Evolutionary conservation across 768 basidiomycete genomes (phyloP), one percentile per base, ranked within the genome.

Genomic region (Sarcomyxa edulis): DNA sequence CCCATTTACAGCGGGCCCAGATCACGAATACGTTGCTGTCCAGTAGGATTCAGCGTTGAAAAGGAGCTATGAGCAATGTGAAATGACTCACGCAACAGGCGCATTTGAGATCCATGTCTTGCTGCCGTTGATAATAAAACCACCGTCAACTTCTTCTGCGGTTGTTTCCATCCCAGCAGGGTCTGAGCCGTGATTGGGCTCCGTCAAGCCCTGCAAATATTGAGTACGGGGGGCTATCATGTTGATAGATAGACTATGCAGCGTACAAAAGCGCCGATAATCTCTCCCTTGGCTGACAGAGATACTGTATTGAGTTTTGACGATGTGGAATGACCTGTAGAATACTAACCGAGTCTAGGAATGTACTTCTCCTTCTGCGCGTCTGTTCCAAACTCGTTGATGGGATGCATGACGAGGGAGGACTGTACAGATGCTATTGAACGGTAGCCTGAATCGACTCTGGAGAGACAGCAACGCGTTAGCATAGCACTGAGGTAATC

Each of bases 81-180:
- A 27, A 25, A 33, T 31, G n/a, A 68, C 82, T 61, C 54, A 89
- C 81, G 93, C 91, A 38, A 88, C 79, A 7, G 93, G 92, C 1
- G 93, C 79, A 54, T 96, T 96, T 10, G 91, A 78, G 54, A 98
- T 98, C 95, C 95, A 98, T 0, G 92, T 98, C 69, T 98, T 98
- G 60, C 86, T 86, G 36, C 95, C 95, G 46, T 80, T 86, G 37
- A 98, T 54, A 18, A 87, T 61, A 60, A 82, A 97, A 4, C 91
- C 92, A 9, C 91, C 90, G 38, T 84, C 84, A 0, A 71, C 69
- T 58, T 96, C 90, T 45, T 78, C 78, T 8, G 92, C 95, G 19
- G 74, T 82, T 1, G 95, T 96, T 53, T 94, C 89, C 95, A 98
- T 97, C n/a, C 84, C 81, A n/a, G 82, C 84, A 11, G 94, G 94